Base-by-base conservation (phyloP, 495 filamentous ascomycete genomes). In the Penicillium tannophilum region DNA sequence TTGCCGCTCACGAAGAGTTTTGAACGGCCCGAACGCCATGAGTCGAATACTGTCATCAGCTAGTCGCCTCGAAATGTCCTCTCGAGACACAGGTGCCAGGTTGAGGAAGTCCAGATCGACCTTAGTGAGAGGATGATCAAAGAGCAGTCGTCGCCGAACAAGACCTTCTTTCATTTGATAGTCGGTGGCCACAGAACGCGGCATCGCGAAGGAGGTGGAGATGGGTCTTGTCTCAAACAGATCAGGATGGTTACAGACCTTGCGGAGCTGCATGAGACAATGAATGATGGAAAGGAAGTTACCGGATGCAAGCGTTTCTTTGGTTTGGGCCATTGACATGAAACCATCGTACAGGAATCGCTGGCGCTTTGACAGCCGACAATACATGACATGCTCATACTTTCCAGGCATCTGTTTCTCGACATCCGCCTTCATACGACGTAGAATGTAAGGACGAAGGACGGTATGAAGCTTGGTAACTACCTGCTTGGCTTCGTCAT, bases 341-440 rank as follows among this genome's bases (percentile, higher is more conserved):
- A 97, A 99, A 5, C 92, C 93, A 73, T 99, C 93, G 69, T 99
- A 99, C 17, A 99, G 74, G 71, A 93, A 93, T 39, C 95, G 84
- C 66, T 99, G 95, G 23, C 95, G 86, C 69, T 97, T 96, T 12
- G 92, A 97, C 2, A 99, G 81, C 39, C 92, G 86, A 71, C 95
- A 99, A 65, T 93, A 93, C 51, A 97, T 89, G 31, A 99, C 91
- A 69, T 96, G 92, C 68, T 99, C 95, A 65, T 95, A 96, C 68
- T 99, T 99, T 30, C 84, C 92, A 0, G 95, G 95, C 92, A 99
- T 97, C 67, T 98, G 93, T 74, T 99, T 98, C 79, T 99, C 95
- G 23, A 99, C 95, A 69, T 99, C 95, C 45, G 93, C 90, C 75
- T 99, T 99, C 41, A 99, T 76, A 59, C 95, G 84, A 45, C 95